Base-by-base conservation (phyloP, 352 stramenopile species). In the Thraustochytrium sp. region DNA sequence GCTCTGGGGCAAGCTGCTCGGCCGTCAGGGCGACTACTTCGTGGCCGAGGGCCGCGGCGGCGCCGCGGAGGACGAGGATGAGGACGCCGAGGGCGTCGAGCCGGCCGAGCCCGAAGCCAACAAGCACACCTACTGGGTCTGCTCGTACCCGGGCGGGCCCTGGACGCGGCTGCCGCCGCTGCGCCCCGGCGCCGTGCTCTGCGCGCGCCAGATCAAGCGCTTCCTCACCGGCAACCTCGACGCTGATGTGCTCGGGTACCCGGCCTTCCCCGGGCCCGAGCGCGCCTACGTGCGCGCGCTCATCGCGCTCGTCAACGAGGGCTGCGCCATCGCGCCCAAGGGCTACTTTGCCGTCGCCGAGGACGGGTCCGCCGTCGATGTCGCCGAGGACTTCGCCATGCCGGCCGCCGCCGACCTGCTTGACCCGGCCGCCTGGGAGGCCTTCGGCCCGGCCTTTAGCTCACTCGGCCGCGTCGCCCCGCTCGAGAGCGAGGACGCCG, bases 61-160 rank as follows among this genome's bases (percentile, higher is more conserved):
- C 0, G 92, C 95, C 51, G 76, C 82, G 13, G 88, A 92, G 23
- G 91, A 91, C 0, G 88, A 92, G 48, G 89, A 94, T 86, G 72
- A 85, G 34, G 84, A 85, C 37, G 77, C 34, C 34, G 78, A 82
- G 37, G 62, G 23, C n/a, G 37, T 76, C 38, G 82, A 85, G 75
- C 29, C 68, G 9, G 91, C 90, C 1, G 84, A 82, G 13, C 82
- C 85, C 18, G 93, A 93, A 3, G 88, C 84, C 38, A 97, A 97
- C 87, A 94, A 94, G 76, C 92, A 92, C 80, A 95, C 92, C 16
- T 97, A 96, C 85, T 97, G 91, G 91, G 92, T 91, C 2, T 91
- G 75, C 77, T 54, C 34, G 18, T 62, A 42, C 38, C 26, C 64
- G 9, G 68, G 85, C 53, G 54, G 36, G 84, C 84, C 91, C 55